Percentiles rank a stretch among this genome's conserved stretches.
Evolutionary conservation across 2,329 filamentous ascomycete species (phyloP).

Genomic region (Fusarium beomiforme): DNA sequence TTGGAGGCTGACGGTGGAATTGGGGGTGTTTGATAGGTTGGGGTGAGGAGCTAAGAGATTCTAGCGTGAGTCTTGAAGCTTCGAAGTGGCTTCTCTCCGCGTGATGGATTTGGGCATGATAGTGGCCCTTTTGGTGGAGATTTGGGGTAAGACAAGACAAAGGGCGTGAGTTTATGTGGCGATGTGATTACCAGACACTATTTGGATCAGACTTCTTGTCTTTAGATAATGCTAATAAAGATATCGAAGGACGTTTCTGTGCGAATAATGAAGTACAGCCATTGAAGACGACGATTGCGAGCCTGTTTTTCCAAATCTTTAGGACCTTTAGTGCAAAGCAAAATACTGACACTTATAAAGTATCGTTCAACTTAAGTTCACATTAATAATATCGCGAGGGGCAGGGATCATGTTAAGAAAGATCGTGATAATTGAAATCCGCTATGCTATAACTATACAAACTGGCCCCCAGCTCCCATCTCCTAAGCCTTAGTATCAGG

Average conservation of each 20-base stretch:
- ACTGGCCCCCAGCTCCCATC: not conserved
- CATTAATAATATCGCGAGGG: not conserved
- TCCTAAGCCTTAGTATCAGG: not conserved
- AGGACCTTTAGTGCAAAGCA: too few species aligned
- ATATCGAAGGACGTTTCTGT: not conserved
- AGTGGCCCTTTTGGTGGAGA: not conserved
- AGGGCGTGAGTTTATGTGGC: slow-evolving; percentile 4
- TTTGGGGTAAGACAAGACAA: slow-evolving; percentile 9
- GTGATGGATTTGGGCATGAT: not conserved
- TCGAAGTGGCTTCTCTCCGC: slow-evolving; percentile 7
- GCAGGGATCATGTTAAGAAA: accelerated
- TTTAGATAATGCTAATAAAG: not conserved
- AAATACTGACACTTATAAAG: too few species aligned
- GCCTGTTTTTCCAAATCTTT: too few species aligned
- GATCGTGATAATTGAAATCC: not conserved
- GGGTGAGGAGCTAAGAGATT: not conserved
- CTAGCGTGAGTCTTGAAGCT: slow-evolving; percentile 1
- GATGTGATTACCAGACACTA: not conserved
- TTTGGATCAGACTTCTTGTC: not conserved
- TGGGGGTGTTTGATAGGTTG: not conserved
- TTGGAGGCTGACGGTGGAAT: not conserved
- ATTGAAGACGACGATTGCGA: too few species aligned
- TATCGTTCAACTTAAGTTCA: accelerated
- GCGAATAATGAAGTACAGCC: too few species aligned
- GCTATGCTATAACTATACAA: slow-evolving; percentile 14